Conservation (phyloP, 1,139 yeast genomes). For the Groenewaldozyma auringiensis region DNA sequence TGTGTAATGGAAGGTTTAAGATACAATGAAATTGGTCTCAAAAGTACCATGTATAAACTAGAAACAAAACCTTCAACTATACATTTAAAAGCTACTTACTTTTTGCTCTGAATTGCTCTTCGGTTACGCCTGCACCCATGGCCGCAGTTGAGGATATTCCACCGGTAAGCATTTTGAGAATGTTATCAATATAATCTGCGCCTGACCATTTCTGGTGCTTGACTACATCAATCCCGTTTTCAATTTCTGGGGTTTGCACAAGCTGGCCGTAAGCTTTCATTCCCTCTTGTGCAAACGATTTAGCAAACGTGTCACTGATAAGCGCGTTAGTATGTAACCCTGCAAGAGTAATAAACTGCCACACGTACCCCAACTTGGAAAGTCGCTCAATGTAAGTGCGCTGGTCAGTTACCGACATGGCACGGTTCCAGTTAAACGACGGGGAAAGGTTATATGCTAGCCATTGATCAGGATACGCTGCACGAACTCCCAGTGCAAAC, state of each 20-base stretch:
- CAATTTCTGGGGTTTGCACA: constrained; percentile 85
- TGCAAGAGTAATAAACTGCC: constrained; percentile 98
- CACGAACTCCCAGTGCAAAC: constrained; percentile 85
- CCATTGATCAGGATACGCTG: constrained; percentile 83
- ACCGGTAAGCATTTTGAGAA: constrained; percentile 85
- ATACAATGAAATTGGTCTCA: too few relatives aligned
- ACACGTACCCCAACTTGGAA: constrained; percentile 84
- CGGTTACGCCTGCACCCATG: constrained; percentile 98
- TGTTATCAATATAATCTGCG: constrained; percentile 91
- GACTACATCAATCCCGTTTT: constrained; percentile 85
- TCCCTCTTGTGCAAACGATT: constrained; percentile 71
- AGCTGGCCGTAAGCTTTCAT: constrained; percentile 92
- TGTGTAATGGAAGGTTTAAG: too few relatives aligned
- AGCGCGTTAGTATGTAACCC: constrained; percentile 95
- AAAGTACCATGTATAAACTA: too few relatives aligned
- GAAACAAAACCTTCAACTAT: too few relatives aligned
- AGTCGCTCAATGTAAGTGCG: constrained; percentile 83
- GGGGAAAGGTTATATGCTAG: constrained; percentile 94
- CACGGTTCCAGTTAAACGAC: constrained; percentile 95
- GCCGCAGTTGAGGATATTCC: constrained; percentile 96
- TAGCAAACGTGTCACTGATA: constrained; percentile 80
- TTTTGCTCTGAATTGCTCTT: constrained; percentile 72
- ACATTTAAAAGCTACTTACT: too few relatives aligned
- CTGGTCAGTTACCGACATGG: constrained; percentile 83
- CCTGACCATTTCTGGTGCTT: constrained; percentile 99